Evolutionary conservation across 108 stramenopile genomes (phyloP).

Genomic region (Skeletonema grethae): DNA sequence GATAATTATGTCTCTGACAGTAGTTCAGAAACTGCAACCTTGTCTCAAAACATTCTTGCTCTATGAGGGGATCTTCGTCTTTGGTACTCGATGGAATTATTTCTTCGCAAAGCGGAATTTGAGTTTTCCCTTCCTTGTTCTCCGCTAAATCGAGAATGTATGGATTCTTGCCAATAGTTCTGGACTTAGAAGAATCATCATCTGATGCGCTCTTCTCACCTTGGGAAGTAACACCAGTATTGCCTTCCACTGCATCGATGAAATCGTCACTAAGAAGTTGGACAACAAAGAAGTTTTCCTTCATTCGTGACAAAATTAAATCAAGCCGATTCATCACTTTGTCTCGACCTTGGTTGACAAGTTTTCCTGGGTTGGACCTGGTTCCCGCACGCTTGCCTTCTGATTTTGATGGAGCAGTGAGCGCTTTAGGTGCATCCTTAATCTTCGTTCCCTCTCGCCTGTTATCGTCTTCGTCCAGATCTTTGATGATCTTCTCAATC

Average conservation of each 20-base stretch:
- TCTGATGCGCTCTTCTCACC: slow-evolving; percentile 49
- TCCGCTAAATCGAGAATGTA: slow-evolving; percentile 10
- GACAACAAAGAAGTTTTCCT: slow-evolving; percentile 83
- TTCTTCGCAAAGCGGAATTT: neutral
- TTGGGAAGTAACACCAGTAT: slow-evolving; percentile 62
- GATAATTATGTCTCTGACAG: slow-evolving; percentile 93
- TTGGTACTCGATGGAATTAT: slow-evolving; percentile 45
- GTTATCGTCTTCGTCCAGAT: slow-evolving; percentile 49
- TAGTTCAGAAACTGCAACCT: slow-evolving; percentile 91
- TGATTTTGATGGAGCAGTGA: slow-evolving; percentile 29
- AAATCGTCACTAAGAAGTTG: slow-evolving; percentile 70
- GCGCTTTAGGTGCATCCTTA: slow-evolving; percentile 11
- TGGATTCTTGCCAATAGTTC: slow-evolving; percentile 42
- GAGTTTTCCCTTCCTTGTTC: neutral
- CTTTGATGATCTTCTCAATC: slow-evolving; percentile 89
- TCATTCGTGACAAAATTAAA: slow-evolving; percentile 68
- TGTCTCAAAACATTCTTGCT: slow-evolving; percentile 87
- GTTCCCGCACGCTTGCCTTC: slow-evolving; percentile 61
- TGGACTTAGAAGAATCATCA: neutral
- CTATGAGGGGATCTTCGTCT: slow-evolving; percentile 75
- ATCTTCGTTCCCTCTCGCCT: slow-evolving; percentile 33
- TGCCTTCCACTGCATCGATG: slow-evolving; percentile 62
- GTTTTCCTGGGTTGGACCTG: slow-evolving; percentile 63
- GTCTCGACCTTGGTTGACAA: slow-evolving; percentile 57
- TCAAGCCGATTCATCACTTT: slow-evolving; percentile 78